A percentile compares a stretch with the other conserved stretches of the same genome.
Evolutionary conservation across 2,329 filamentous ascomycete genomes (phyloP).

Genomic region (Penicillium sp.): DNA sequence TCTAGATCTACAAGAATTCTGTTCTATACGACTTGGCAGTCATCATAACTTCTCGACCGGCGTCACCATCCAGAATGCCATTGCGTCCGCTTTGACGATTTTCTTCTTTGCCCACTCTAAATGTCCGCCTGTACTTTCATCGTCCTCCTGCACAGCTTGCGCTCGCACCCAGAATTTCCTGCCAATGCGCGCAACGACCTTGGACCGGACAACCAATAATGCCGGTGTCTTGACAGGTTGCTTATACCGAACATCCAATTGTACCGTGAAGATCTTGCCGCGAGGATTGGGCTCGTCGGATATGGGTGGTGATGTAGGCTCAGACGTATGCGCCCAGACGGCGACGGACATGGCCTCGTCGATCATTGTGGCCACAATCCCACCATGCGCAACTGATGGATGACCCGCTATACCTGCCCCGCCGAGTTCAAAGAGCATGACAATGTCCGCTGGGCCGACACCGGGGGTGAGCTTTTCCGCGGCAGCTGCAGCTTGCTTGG

Average conservation of each 20-base stretch:
- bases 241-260: slow-evolving; percentile 43
- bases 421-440: slow-evolving; percentile 37
- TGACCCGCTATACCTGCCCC: slow-evolving; percentile 41
- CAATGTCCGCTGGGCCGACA: slow-evolving; percentile 35
- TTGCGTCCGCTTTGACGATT: slow-evolving; percentile 39
- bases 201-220: slow-evolving; percentile 36
- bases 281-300: slow-evolving; percentile 27
- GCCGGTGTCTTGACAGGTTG: slow-evolving; percentile 38
- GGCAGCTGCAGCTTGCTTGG: slow-evolving; percentile 24
- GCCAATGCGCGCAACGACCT: slow-evolving; percentile 36
- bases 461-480: slow-evolving; percentile 22
- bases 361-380: slow-evolving; percentile 41
- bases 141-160: slow-evolving; percentile 40
- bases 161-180: slow-evolving; percentile 44
- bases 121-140: slow-evolving; percentile 27
- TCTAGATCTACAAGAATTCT: background rate
- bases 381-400: slow-evolving; percentile 41
- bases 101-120: slow-evolving; percentile 35
- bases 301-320: background rate
- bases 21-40: no score
- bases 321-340: slow-evolving; percentile 32
- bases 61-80: slow-evolving; percentile 42
- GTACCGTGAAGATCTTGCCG: slow-evolving; percentile 38
- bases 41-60: slow-evolving; percentile 31
- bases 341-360: slow-evolving; percentile 47